phyloP scores from a whole-genome alignment of 2,329 filamentous ascomycete species.

The Ceratocystis cubensis region DNA sequence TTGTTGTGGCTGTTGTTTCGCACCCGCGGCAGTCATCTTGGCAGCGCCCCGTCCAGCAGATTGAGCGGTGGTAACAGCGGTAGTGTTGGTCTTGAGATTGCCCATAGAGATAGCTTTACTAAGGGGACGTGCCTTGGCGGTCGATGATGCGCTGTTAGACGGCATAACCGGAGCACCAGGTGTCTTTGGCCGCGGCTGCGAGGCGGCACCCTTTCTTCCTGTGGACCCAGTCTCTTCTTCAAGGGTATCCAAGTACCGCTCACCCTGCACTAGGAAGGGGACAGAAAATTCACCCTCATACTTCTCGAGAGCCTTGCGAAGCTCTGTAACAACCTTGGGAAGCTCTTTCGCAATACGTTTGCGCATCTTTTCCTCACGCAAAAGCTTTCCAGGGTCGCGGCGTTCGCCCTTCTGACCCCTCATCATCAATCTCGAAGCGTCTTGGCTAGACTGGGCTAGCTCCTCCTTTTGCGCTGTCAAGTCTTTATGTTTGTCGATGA shows the following conservation, averaged over 20 bases:
- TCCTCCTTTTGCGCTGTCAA: conserved; percentile 79
- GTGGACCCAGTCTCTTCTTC: conserved; percentile 42
- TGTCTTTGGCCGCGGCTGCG: conserved; percentile 33
- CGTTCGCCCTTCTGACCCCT: conserved; percentile 87
- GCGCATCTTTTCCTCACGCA: conserved; percentile 96
- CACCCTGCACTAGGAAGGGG: conserved; percentile 84
- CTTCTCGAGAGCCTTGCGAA: conserved; percentile 64
- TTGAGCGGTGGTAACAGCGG: conserved; percentile 10
- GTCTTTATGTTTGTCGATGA: conserved; percentile 72
- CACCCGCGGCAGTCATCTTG: conserved; percentile 41
- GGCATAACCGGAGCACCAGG: conserved; percentile 53
- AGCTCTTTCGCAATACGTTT: conserved; percentile 95
- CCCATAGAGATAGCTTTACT: conserved; percentile 25
- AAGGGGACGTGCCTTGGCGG: conserved; percentile 27
- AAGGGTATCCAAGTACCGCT: conserved; percentile 79
- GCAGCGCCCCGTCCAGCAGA: conserved; percentile 32
- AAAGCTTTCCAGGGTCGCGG: conserved; percentile 82
- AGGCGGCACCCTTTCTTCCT: conserved; percentile 39
- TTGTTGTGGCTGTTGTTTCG: conserved; percentile 26
- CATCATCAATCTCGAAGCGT: conserved; percentile 83
- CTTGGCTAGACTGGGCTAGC: conserved; percentile 79
- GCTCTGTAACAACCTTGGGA: conserved; percentile 77
- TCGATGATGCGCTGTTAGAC: conserved; percentile 43
- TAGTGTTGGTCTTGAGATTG: conserved; percentile 14
- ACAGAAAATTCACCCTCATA: conserved; percentile 94